Base-by-base conservation (phyloP, 2,329 filamentous ascomycete species). In the Trichoderma gracile region DNA sequence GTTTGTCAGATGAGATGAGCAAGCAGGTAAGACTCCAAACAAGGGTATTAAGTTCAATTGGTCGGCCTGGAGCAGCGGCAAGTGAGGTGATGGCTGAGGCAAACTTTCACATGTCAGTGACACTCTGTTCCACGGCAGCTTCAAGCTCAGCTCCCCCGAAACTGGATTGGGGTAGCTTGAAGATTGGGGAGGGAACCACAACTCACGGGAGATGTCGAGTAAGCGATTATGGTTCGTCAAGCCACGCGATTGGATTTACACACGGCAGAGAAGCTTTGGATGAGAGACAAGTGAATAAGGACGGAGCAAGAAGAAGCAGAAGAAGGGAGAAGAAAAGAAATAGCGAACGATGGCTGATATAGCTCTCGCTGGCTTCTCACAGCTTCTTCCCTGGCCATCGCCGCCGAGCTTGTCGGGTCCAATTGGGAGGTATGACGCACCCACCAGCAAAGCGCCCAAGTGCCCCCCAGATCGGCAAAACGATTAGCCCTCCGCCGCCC, bases 81-180 rank as follows among this genome's bases (percentile, higher is more conserved):
- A 54, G 43, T 21, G 5, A 5, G n/a, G 33, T 17, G 25, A 21
- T 27, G 33, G 52, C 21, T 25, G 21, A 42, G 30, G 19, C n/a
- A 46, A 53, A 46, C 70, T 75, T 76, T 76, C 74, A 76, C 74
- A 72, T 76, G 74, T 74, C 73, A 74, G 68, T 63, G 56, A 53
- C 65, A 56, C 21, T 54, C 10, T 54, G 49, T 50, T 54, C 33
- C 58, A 25, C 58, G 58, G 58, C 23, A 54, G 40, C 58, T 50
- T 9, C 47, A 50, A 50, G 14, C 47, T 59, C 30, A 33, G 30
- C 30, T 33, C 30, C 30, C 47, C 52, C 50, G 52, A 50, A 54
- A 38, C 10, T 54, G 58, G 49, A 27, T 14, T 38, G 27, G 47
- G 38, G 52, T 25, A 45, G 23, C 33, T 21, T 17, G 19, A 21